phyloP scores from a whole-genome alignment of 2,329 filamentous ascomycete genomes.

The Exophiala sideris region DNA sequence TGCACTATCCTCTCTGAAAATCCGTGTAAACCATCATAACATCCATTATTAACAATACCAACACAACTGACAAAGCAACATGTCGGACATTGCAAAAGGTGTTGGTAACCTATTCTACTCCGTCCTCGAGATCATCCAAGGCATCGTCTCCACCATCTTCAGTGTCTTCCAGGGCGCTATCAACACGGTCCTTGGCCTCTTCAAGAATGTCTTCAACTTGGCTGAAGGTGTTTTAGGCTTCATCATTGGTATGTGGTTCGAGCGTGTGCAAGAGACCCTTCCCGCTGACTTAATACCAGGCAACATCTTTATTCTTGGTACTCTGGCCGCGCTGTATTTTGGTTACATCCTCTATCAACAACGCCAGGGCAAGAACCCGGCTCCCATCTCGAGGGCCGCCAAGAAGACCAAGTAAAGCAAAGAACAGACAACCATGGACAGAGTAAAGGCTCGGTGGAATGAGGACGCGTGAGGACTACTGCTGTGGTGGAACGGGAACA shows the following conservation, averaged over 20 bases:
- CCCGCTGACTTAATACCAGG: conserved; percentile 14
- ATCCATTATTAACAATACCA: not conserved
- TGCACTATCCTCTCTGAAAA: too few species aligned
- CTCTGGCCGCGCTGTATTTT: conserved; percentile 19
- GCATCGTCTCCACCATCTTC: conserved; percentile 15
- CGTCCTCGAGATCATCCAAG: conserved; percentile 23
- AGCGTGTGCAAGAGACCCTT: not conserved
- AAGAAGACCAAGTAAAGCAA: conserved; percentile 13
- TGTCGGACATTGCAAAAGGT: conserved; percentile 23
- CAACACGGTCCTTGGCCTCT: conserved; percentile 21
- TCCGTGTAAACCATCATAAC: too few species aligned
- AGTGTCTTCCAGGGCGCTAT: conserved; percentile 15
- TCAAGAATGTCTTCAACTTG: conserved; percentile 23
- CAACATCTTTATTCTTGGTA: conserved; percentile 22
- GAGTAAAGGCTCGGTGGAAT: not conserved
- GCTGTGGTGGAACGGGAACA: not conserved
- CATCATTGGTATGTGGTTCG: conserved; percentile 16
- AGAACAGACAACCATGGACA: not conserved
- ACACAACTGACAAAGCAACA: conserved; percentile 3
- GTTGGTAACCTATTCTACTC: conserved; percentile 19
- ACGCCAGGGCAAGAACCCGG: conserved; percentile 23
- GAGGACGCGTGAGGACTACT: not conserved
- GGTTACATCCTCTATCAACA: conserved; percentile 23
- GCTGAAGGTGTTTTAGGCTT: conserved; percentile 22
- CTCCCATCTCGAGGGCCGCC: conserved; percentile 19